Percentiles rank a stretch among this genome's conserved stretches.
phyloP scores from a whole-genome alignment of 495 filamentous ascomycete genomes.

The Neurospora sp. region DNA sequence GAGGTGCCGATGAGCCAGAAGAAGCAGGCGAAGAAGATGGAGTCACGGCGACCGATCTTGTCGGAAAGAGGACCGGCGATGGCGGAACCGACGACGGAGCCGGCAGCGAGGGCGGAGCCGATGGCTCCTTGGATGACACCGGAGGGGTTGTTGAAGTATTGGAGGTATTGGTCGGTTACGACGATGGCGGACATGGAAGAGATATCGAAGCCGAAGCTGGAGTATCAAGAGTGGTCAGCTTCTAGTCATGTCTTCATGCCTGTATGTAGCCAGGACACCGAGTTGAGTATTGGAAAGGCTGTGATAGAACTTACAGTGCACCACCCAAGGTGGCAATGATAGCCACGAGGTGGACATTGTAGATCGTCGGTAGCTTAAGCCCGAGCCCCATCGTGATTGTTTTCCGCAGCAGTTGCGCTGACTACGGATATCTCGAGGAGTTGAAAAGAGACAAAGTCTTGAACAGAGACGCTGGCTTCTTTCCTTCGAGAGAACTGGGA shows the following conservation, averaged over 20 bases:
- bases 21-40: conserved; percentile 55
- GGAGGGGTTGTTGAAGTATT: conserved; percentile 56
- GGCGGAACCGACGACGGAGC: conserved; percentile 54
- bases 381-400: conserved; percentile 15
- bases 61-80: conserved; percentile 58
- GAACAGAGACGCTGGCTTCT: neutral
- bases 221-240: neutral
- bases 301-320: conserved; percentile 33
- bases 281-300: neutral
- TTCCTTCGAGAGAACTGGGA: neutral
- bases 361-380: conserved; percentile 37
- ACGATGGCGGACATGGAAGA: conserved; percentile 67
- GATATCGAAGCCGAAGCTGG: conserved; percentile 54
- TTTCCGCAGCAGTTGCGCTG: neutral
- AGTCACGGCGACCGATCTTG: conserved; percentile 51
- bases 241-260: neutral
- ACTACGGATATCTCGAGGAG: neutral
- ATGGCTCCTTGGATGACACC: conserved; percentile 56
- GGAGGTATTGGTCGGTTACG: conserved; percentile 55
- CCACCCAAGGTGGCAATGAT: conserved; percentile 52
- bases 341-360: conserved; percentile 55
- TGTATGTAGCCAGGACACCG: neutral
- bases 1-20: conserved; percentile 64
- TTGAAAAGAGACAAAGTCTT: neutral
- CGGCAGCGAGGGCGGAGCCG: conserved; percentile 55